phyloP scores from a whole-genome alignment of 345 rosid genomes.

The Syzygium aqueum region DNA sequence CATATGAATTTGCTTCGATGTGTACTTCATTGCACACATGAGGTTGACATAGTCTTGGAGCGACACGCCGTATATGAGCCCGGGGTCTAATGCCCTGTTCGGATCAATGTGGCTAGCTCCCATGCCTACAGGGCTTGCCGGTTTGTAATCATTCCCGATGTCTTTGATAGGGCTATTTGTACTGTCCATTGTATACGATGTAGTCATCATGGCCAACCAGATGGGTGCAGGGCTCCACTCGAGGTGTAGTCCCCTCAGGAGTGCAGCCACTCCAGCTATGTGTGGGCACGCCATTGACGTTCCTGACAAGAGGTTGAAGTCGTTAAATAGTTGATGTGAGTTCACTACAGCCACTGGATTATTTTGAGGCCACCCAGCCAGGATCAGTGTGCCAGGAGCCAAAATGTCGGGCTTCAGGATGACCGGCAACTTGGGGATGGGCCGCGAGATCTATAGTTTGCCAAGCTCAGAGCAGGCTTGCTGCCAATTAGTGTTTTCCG shows the following conservation, averaged over 20 bases:
- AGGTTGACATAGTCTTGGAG: not conserved
- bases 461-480: slow-evolving; percentile 28
- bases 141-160: slow-evolving; percentile 18
- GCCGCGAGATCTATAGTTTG: slow-evolving; percentile 38
- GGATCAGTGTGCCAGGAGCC: slow-evolving; percentile 37
- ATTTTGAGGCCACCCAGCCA: slow-evolving; percentile 39
- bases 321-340: not conserved
- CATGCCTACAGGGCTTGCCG: slow-evolving; percentile 29
- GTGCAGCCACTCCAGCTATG: slow-evolving; percentile 45
- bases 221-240: slow-evolving; percentile 40
- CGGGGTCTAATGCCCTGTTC: slow-evolving; percentile 29
- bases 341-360: not conserved
- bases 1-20: slow-evolving; percentile 3
- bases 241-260: slow-evolving; percentile 33
- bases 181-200: slow-evolving; percentile 27
- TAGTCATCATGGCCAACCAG: slow-evolving; percentile 36
- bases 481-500: slow-evolving; percentile 25
- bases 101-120: slow-evolving; percentile 33
- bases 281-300: slow-evolving; percentile 60
- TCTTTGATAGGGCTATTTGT: slow-evolving; percentile 28
- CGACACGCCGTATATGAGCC: slow-evolving; percentile 16
- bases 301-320: slow-evolving; percentile 36
- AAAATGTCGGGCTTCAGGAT: slow-evolving; percentile 45
- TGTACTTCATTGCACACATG: slow-evolving; percentile 11
- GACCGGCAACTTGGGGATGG: slow-evolving; percentile 35